Conservation (phyloP, 2,329 filamentous ascomycete genomes). For the Myotisia sp. region DNA sequence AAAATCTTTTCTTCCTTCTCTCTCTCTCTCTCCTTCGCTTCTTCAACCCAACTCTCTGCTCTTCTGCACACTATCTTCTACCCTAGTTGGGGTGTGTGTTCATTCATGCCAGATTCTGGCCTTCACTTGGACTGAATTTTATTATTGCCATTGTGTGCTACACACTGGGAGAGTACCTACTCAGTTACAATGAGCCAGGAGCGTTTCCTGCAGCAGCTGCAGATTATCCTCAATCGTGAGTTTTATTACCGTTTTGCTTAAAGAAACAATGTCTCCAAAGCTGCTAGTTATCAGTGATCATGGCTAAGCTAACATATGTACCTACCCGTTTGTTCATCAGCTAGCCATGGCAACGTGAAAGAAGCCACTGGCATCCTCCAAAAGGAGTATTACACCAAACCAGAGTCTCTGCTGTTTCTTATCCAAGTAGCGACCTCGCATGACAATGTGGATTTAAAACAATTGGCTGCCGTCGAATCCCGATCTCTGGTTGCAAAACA, state of each 20-base stretch:
- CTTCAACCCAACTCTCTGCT: background rate
- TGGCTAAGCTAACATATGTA: no score
- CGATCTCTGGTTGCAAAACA: conserved; percentile 70
- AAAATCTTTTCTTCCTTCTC: conserved; percentile 1
- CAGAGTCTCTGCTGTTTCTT: conserved; percentile 69
- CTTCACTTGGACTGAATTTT: no score
- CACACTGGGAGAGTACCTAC: no score
- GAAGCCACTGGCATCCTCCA: conserved; percentile 78
- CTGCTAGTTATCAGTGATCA: no score
- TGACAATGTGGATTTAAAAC: conserved; percentile 55
- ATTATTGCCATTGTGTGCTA: no score
- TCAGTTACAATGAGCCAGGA: conserved; percentile 62
- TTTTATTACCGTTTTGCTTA: no score
- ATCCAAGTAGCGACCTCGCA: conserved; percentile 79
- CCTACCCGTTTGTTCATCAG: conserved; percentile 33
- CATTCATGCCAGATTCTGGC: no score
- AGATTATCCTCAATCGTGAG: conserved; percentile 77
- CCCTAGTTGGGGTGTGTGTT: no score
- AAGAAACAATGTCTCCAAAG: no score
- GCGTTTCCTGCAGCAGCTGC: conserved; percentile 71
- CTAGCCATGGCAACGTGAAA: conserved; percentile 81
- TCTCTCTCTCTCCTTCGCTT: conserved; percentile 5
- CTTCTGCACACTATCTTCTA: no score
- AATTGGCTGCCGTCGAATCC: conserved; percentile 83
- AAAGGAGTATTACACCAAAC: conserved; percentile 81